Evolutionary conservation across 768 basidiomycete species (phyloP), one percentile per base, ranked within the genome.

Genomic region (Tephrocybe rancida): DNA sequence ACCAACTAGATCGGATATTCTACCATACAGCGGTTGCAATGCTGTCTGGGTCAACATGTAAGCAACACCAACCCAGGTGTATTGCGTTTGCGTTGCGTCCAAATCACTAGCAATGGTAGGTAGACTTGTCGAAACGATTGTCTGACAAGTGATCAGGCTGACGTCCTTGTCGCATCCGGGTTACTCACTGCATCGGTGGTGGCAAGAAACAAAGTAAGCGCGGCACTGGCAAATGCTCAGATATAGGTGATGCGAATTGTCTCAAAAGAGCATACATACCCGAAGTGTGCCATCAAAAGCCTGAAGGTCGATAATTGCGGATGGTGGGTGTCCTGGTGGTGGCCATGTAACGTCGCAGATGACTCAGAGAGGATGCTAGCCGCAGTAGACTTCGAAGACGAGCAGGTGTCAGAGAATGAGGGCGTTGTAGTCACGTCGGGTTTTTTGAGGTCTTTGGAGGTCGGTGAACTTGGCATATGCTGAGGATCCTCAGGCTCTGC

Each of bases 31-130:
- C 26, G 91, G 91, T 63, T 94, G 91, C 56, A 86, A 86, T 24
- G 88, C 89, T 0, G 91, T 93, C 62, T 93, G 91, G 1, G 90
- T 90, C 52, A 93, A 79, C 81, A 93, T 83, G 62, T 94, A 94
- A 14, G 88, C 79, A 27, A 91, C 87, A 16, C 85, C 88, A 45
- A 94, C 88, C 92, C 92, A 94, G 21, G 87, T 89, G 64, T 92
- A 94, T 63, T 92, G 84, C 48, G 73, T 79, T 52, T 84, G 79
- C 27, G 86, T 81, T 16, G 88, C 90, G 25, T 74, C 57, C 27
- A 94, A 77, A 37, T 90, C 81, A 54, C 79, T 82, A 14, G 85
- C 76, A 56, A 94, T 93, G 18, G 90, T 92, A 14, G 92, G 92
- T 50, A 94, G 70, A 63, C 83, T 84, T 16, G 92, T 94, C 30